These are phyloP conservation scores for Penicillium maclennaniae DNA, from an alignment of 495 filamentous ascomycete genomes.

Conservation along the genomic window DNA sequence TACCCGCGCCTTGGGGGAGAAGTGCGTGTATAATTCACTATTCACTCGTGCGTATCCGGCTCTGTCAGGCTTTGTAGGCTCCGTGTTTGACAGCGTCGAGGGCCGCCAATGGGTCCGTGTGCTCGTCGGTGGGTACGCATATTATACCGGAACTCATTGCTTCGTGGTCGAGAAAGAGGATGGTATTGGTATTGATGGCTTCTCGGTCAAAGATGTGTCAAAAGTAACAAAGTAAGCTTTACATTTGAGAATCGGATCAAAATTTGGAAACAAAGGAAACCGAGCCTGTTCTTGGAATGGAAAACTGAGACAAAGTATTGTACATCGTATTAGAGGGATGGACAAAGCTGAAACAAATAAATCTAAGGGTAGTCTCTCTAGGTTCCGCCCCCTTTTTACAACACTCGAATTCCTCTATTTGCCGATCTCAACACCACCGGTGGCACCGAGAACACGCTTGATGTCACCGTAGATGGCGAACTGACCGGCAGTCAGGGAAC, in stretches of 20 bases:
- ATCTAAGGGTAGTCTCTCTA: conserved; percentile 38
- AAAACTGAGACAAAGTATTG: conserved; percentile 36
- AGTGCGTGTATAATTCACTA: conserved; percentile 22
- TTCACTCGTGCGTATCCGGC: conserved; percentile 10
- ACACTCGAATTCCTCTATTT: conserved; percentile 36
- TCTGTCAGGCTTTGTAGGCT: conserved; percentile 15
- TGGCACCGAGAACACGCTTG: conserved; percentile 57
- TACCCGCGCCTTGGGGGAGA: conserved; percentile 5
- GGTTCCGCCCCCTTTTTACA: conserved; percentile 31
- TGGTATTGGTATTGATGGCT: conserved; percentile 10
- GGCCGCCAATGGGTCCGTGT: conserved; percentile 4
- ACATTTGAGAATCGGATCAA: neutral
- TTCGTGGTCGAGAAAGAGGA: conserved; percentile 15
- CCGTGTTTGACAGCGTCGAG: conserved; percentile 3
- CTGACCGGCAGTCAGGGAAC: conserved; percentile 83
- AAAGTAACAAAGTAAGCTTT: neutral
- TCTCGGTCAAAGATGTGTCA: conserved; percentile 8
- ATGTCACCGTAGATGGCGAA: conserved; percentile 91
- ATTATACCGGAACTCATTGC: conserved; percentile 14
- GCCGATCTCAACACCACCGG: conserved; percentile 75
- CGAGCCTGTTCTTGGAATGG: conserved; percentile 27
- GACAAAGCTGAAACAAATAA: conserved; percentile 27
- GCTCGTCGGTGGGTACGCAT: conserved; percentile 12
- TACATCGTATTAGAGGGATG: conserved; percentile 29
- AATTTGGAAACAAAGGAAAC: conserved; percentile 18